Evolutionary conservation across 495 filamentous ascomycete genomes (phyloP), one percentile per base, ranked within the genome.

Genomic region (Lasiosphaeriaceae sp.): DNA sequence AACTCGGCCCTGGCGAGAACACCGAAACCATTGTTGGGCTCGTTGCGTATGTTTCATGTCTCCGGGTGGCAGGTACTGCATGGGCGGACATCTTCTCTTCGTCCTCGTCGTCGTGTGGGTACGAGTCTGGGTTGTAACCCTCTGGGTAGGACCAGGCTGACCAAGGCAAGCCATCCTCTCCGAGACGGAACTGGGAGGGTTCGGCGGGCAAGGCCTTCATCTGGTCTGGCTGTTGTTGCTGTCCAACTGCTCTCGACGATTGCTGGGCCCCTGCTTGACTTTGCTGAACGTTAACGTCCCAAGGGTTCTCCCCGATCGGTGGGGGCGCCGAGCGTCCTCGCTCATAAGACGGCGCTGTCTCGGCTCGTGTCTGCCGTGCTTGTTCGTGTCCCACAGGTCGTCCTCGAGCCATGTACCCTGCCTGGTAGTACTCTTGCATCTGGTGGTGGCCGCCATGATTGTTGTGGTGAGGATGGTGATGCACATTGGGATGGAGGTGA

Each of bases 161-260:
- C 77, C 77, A 79, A 8, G 75, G 73, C 41, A 77, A 56, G 14
- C 66, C 70, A 21, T 72, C 77, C 47, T 77, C 73, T 11, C 77
- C 77, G 23, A 77, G 63, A 16, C 77, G 72, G 50, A 69, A 77
- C 51, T 71, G 67, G 14, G 63, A 69, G 20, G 75, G 75, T 17
- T 58, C 61, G 3, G 73, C 68, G 1, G 76, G 74, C 23, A 78
- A 44, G 11, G 67, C 71, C 29, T 77, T 77, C 61, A 59, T 65
- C 14, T 65, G 31, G 49, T 70, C 47, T 52, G 58, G 11, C 17
- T 52, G 53, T 35, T 57, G 23, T 26, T 44, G 12, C 53, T 23
- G 16, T 60, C 45, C 9, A 22, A 17, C 34, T 12, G 52, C 50
- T 35, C 29, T 21, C 31, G 48, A 44, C 3, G 54, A 26, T 11